Evolutionary conservation across 805 yeast species (phyloP).

Genomic region (Zygosaccharomyces pseudorouxii): DNA sequence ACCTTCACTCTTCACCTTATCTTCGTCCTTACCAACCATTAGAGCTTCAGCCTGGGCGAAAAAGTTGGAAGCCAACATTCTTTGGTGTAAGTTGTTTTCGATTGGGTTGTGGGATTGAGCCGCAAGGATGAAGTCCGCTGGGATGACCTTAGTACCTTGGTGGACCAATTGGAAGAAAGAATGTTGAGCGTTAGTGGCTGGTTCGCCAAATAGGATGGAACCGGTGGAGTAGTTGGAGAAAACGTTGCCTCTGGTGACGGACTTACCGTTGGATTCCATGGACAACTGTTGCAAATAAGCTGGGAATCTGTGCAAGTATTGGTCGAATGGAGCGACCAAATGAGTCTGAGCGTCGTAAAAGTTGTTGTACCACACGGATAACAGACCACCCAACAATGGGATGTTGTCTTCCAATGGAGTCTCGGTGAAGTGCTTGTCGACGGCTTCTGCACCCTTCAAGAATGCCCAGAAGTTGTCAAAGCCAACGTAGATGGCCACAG

Average conservation of each 20-base stretch:
- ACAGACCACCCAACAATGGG: constrained; percentile 87
- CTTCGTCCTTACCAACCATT: constrained; percentile 90
- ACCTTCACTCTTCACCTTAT: constrained; percentile 83
- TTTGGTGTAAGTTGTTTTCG: constrained; percentile 89
- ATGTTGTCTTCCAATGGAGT: constrained; percentile 89
- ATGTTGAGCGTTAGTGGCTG: constrained; percentile 98
- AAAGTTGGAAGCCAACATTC: constrained; percentile 98
- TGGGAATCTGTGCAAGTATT: constrained; percentile 98
- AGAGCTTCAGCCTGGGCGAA: constrained; percentile 98
- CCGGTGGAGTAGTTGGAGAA: constrained; percentile 96
- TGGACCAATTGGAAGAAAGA: constrained; percentile 99
- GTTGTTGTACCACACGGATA: constrained; percentile 98
- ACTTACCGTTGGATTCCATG: constrained; percentile 99
- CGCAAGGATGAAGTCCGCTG: constrained; percentile 93
- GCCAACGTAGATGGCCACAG: constrained; percentile 93
- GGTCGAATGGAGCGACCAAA: constrained; percentile 97
- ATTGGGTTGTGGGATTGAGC: constrained; percentile 98
- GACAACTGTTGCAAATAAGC: constrained; percentile 98
- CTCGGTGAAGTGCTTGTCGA: constrained; percentile 81
- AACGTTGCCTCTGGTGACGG: constrained; percentile 87
- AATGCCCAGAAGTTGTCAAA: constrained; percentile 88
- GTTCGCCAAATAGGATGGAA: constrained; percentile 93
- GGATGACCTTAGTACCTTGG: constrained; percentile 97
- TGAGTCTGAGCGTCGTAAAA: constrained; percentile 98
- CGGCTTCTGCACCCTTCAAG: constrained; percentile 96